These are phyloP conservation scores for Penicillium sp. DNA, from an alignment of 2,329 filamentous ascomycete species.

Conservation along the genomic window DNA sequence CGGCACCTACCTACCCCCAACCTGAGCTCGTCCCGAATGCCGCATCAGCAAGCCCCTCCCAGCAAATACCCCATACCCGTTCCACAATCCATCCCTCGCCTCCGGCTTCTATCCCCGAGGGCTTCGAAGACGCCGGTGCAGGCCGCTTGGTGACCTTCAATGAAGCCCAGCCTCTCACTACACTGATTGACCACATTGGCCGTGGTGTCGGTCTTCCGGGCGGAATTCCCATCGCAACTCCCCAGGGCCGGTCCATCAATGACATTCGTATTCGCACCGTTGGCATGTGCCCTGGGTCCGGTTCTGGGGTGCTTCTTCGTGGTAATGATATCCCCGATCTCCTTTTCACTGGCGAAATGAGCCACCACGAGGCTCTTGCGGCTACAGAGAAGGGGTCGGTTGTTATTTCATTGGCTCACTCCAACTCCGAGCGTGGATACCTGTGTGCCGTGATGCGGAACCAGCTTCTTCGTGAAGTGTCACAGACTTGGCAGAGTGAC, in stretches of 20 bases:
- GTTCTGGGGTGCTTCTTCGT: conserved; percentile 70
- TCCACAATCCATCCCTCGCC: conserved; percentile 54
- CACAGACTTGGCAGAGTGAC: conserved; percentile 54
- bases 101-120: conserved; percentile 30
- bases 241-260: conserved; percentile 56
- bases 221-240: conserved; percentile 64
- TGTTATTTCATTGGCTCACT: conserved; percentile 86
- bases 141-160: conserved; percentile 61
- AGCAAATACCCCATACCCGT: conserved; percentile 48
- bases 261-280: conserved; percentile 65
- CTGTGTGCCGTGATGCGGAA: conserved; percentile 68
- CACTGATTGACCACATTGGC: conserved; percentile 63
- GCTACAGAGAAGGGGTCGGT: conserved; percentile 80
- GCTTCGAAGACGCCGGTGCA: conserved; percentile 57
- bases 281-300: conserved; percentile 87
- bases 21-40: conserved; percentile 24
- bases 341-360: conserved; percentile 88
- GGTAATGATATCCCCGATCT: conserved; percentile 64
- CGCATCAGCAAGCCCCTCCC: conserved; percentile 34
- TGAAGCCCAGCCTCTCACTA: conserved; percentile 52
- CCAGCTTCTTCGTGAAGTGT: conserved; percentile 62
- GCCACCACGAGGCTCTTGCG: conserved; percentile 85
- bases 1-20: conserved; percentile 41
- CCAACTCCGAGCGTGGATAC: conserved; percentile 87
- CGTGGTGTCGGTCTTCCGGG: conserved; percentile 66